phyloP scores from a whole-genome alignment of 2,329 filamentous ascomycete species.

The Fusarium subtropicale region DNA sequence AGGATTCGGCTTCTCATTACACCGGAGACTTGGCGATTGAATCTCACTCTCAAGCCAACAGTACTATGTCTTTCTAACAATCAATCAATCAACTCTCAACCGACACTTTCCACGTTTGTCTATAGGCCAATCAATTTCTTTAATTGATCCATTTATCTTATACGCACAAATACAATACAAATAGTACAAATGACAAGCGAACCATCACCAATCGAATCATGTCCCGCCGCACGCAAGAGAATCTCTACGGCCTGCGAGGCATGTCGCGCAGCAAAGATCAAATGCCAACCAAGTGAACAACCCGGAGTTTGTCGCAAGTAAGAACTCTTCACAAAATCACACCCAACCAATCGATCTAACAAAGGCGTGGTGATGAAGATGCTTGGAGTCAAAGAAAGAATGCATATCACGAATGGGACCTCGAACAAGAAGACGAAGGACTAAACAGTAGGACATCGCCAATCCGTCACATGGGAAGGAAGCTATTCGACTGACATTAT shows the following conservation, averaged over 20 bases:
- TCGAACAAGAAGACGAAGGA: slow-evolving; percentile 60
- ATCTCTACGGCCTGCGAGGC: slow-evolving; percentile 63
- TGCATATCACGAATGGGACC: slow-evolving; percentile 64
- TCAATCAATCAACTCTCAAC: background rate
- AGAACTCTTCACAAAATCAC: background rate
- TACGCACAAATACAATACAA: background rate
- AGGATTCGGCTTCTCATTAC: slow-evolving; percentile 32
- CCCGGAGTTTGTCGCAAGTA: slow-evolving; percentile 65
- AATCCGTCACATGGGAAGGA: background rate
- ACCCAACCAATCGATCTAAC: background rate
- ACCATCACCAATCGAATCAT: slow-evolving; percentile 23
- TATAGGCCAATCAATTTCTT: background rate
- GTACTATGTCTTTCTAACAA: background rate
- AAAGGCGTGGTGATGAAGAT: slow-evolving; percentile 52
- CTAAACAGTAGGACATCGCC: slow-evolving; percentile 52
- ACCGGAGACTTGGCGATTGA: slow-evolving; percentile 17
- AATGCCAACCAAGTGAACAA: slow-evolving; percentile 62
- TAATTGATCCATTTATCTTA: background rate
- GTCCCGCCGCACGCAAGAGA: slow-evolving; percentile 42
- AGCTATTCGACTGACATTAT: background rate
- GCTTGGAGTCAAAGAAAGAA: slow-evolving; percentile 64
- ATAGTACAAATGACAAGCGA: slow-evolving; percentile 23
- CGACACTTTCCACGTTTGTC: background rate
- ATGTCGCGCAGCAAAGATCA: slow-evolving; percentile 65
- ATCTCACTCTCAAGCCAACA: background rate